Conservation (phyloP, 2,329 filamentous ascomycete genomes). For the Fusarium neocosmosporiellum region DNA sequence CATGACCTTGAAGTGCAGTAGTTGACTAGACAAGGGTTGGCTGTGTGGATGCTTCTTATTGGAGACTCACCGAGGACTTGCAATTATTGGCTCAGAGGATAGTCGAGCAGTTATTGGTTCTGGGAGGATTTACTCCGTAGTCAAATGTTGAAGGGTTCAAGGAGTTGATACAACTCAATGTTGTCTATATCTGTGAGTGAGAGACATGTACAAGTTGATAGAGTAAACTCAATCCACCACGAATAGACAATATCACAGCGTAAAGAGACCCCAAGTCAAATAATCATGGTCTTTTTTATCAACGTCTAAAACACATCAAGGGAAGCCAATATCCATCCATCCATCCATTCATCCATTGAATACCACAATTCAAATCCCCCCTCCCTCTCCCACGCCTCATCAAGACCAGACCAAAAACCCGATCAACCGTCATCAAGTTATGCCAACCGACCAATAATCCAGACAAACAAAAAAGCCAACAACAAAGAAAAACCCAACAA, state of each 20-base stretch:
- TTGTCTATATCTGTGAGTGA: background rate
- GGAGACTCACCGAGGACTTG: background rate
- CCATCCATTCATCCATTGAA: background rate
- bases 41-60: background rate
- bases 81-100: background rate
- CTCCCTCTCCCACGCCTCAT: conserved; percentile 6
- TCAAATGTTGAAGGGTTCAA: background rate
- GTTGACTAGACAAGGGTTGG: background rate
- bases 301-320: conserved; percentile 26
- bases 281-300: conserved; percentile 21
- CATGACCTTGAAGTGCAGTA: background rate
- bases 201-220: conserved; percentile 7
- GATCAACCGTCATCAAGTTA: conserved; percentile 22
- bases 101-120: background rate
- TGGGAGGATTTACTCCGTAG: background rate
- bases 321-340: background rate
- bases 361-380: conserved; percentile 1
- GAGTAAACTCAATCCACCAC: background rate
- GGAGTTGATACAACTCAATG: background rate
- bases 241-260: conserved; percentile 13
- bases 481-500: conserved; percentile 4
- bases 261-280: background rate
- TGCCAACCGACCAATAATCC: conserved; percentile 7
- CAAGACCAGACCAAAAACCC: conserved; percentile 1
- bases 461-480: background rate